Evolutionary conservation across 192 early-diverging fungal species (phyloP).

Genomic region (Podila horticola): DNA sequence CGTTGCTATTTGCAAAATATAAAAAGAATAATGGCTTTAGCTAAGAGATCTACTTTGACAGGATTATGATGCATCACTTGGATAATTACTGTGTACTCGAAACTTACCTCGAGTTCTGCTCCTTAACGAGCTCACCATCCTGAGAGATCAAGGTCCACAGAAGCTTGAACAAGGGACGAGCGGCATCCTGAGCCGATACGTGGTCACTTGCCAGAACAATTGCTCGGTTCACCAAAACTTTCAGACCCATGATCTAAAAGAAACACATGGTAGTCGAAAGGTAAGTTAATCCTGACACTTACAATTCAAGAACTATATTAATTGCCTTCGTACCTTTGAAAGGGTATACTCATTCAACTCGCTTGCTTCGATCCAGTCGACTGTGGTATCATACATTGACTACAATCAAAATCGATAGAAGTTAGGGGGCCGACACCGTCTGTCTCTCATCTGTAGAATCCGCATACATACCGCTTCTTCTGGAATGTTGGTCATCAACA

Average conservation of each 20-base stretch:
- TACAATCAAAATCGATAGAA: constrained; percentile 8
- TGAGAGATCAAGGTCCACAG: constrained; percentile 68
- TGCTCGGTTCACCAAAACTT: constrained; percentile 72
- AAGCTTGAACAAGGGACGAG: constrained; percentile 66
- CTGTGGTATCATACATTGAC: constrained; percentile 29
- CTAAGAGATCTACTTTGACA: not conserved
- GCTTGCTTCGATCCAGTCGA: constrained; percentile 74
- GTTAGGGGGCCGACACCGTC: not conserved
- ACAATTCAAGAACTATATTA: no score
- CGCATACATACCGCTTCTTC: constrained; percentile 30
- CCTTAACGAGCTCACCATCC: constrained; percentile 72
- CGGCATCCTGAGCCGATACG: constrained; percentile 50
- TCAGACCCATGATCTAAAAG: constrained; percentile 66
- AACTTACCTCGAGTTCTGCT: constrained; percentile 56
- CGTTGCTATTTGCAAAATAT: constrained; percentile 6
- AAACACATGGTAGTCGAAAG: constrained; percentile 22
- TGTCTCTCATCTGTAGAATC: not conserved
- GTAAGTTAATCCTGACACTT: not conserved
- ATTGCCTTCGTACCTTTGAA: constrained; percentile 57
- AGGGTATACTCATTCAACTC: constrained; percentile 66
- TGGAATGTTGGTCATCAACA: constrained; percentile 56
- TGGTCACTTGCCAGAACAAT: constrained; percentile 56
- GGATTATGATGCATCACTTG: not conserved
- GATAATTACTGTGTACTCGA: no score
- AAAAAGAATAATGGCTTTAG: not conserved